phyloP scores from a whole-genome alignment of 176 grass and related monocot species.

The Cenchrus fungigraminus region DNA sequence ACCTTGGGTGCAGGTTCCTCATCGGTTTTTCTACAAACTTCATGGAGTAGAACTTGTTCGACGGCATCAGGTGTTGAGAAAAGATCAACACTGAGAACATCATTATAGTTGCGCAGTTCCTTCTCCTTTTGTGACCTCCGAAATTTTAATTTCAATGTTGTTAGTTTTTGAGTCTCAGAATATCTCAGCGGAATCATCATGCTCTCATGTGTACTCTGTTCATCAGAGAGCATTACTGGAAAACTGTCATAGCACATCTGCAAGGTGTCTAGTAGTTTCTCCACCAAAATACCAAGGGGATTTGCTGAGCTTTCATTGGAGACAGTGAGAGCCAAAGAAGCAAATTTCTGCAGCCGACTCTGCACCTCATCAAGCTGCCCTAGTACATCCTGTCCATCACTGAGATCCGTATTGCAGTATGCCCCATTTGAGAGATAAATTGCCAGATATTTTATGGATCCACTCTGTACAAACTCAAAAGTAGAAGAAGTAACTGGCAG shows the following conservation, averaged over 20 bases:
- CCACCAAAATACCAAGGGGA: constrained; percentile 48
- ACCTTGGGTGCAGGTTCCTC: constrained; percentile 26
- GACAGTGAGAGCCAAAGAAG: constrained; percentile 46
- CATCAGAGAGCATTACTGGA: constrained; percentile 53
- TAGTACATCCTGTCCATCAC: constrained; percentile 11
- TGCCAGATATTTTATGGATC: constrained; percentile 48
- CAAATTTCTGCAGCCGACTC: constrained; percentile 53
- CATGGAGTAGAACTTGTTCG: constrained; percentile 50
- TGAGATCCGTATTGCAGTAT: constrained; percentile 35
- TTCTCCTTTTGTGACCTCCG: constrained; percentile 36
- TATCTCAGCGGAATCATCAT: constrained; percentile 53
- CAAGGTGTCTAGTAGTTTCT: constrained; percentile 59
- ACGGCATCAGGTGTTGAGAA: constrained; percentile 52
- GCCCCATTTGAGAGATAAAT: constrained; percentile 58
- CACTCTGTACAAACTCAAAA: constrained; percentile 66
- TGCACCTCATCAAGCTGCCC: constrained; percentile 39
- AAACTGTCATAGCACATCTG: constrained; percentile 62
- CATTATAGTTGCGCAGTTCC: constrained; percentile 33
- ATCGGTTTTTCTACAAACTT: constrained; percentile 20
- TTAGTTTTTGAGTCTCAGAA: constrained; percentile 5
- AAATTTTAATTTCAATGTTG: constrained; percentile 44
- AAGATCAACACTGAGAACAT: constrained; percentile 44
- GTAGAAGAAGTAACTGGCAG: constrained; percentile 52
- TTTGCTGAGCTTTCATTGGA: constrained; percentile 41
- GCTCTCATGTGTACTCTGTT: constrained; percentile 27